Evolutionary conservation across 192 early-diverging fungal species (phyloP).

Genomic region (Coemansia sp.): DNA sequence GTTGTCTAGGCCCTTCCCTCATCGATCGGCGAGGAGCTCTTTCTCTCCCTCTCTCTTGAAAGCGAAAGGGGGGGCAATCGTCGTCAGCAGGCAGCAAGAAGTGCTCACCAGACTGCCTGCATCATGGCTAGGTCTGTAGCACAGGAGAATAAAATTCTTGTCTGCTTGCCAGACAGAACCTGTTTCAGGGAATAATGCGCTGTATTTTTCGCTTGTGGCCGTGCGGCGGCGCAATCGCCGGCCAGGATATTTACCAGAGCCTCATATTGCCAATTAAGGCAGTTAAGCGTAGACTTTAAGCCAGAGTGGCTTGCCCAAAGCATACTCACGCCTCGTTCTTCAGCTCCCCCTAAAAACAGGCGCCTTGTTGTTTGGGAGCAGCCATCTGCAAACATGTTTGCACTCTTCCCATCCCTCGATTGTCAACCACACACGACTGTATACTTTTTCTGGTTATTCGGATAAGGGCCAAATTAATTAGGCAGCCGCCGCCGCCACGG

Average conservation of each 20-base stretch:
- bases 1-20: background rate
- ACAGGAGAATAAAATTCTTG: background rate
- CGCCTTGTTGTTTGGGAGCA: background rate
- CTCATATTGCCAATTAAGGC: slow-evolving; percentile 2
- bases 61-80: background rate
- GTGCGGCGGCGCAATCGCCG: slow-evolving; percentile 3
- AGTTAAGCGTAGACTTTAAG: slow-evolving; percentile 1
- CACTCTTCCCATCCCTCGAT: background rate
- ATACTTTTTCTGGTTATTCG: background rate
- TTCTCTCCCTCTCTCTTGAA: background rate
- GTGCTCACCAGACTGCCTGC: slow-evolving; percentile 7
- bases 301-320: background rate
- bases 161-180: background rate
- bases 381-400: background rate
- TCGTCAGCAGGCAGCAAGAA: background rate
- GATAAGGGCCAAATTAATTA: slow-evolving; percentile 9
- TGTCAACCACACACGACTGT: background rate
- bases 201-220: background rate
- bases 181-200: background rate
- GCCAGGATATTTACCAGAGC: slow-evolving; percentile 2
- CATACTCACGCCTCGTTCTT: slow-evolving; percentile 1
- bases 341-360: background rate
- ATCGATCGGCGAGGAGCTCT: background rate
- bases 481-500: slow-evolving; percentile 1
- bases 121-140: background rate